phyloP scores from a whole-genome alignment of 345 rosid species.

The Bruguiera gymnorhiza region DNA sequence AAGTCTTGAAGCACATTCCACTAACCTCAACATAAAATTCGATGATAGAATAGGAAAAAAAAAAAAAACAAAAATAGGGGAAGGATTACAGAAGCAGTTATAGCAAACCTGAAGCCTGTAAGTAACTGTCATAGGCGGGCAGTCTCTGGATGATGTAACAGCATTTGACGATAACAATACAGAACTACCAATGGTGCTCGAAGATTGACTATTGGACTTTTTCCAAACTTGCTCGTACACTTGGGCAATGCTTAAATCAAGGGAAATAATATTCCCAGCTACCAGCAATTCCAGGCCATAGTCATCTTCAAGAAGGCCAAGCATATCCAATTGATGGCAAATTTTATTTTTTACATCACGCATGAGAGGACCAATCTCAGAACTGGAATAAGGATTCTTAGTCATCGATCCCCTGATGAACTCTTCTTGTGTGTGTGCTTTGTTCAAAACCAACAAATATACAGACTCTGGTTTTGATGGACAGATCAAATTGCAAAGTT shows the following conservation, averaged over 20 bases:
- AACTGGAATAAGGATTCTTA: constrained; percentile 93
- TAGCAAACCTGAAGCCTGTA: constrained; percentile 92
- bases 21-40: neutral
- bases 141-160: constrained; percentile 62
- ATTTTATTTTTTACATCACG: constrained; percentile 98
- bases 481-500: constrained; percentile 97
- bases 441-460: constrained; percentile 81
- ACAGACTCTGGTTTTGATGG: constrained; percentile 94
- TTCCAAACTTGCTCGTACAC: constrained; percentile 99
- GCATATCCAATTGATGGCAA: constrained; percentile 85
- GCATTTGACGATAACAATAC: constrained; percentile 58
- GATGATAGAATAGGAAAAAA: neutral
- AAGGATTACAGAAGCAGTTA: neutral
- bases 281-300: constrained; percentile 94
- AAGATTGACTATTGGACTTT: constrained; percentile 76
- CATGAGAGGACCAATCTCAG: constrained; percentile 98
- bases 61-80: neutral
- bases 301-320: constrained; percentile 93
- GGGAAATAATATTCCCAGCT: constrained; percentile 95
- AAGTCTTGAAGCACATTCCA: neutral
- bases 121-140: constrained; percentile 93
- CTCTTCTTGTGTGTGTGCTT: constrained; percentile 97
- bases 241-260: constrained; percentile 93
- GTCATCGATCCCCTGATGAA: constrained; percentile 99
- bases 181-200: constrained; percentile 54